Conservation (phyloP, 2,329 filamentous ascomycete species). For the Pseudogymnoascus sp. region DNA sequence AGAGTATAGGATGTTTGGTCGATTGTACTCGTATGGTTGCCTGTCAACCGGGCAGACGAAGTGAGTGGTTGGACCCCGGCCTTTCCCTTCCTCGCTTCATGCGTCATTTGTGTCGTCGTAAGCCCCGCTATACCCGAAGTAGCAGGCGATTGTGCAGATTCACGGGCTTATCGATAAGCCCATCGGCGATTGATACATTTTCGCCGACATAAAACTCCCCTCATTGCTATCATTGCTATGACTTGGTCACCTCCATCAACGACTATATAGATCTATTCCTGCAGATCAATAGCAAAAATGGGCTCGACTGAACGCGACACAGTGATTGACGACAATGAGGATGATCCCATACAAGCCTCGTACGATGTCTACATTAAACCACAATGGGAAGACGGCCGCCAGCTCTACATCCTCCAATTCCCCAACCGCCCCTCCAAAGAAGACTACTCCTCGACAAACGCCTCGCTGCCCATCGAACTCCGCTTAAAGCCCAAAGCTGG, state of each 20-base stretch:
- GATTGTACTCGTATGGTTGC: slow-evolving; percentile 5
- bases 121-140: slow-evolving; percentile 2
- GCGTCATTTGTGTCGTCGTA: slow-evolving; percentile 8
- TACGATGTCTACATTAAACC: slow-evolving; percentile 88
- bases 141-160: neutral
- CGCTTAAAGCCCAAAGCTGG: slow-evolving; percentile 76
- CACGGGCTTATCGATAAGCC: slow-evolving; percentile 4
- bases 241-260: neutral
- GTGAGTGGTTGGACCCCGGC: neutral
- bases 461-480: slow-evolving; percentile 58
- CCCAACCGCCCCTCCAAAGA: slow-evolving; percentile 61
- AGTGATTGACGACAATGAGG: slow-evolving; percentile 20
- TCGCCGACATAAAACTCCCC: slow-evolving; percentile 7
- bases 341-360: slow-evolving; percentile 63
- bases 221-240: neutral
- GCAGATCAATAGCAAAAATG: neutral
- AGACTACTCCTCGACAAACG: slow-evolving; percentile 49
- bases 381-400: slow-evolving; percentile 50
- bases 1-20: neutral
- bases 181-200: slow-evolving; percentile 2
- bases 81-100: neutral
- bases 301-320: slow-evolving; percentile 3
- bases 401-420: slow-evolving; percentile 81
- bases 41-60: neutral
- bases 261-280: neutral